phyloP scores from a whole-genome alignment of 108 stramenopile genomes.

The Skeletonema menzelii region DNA sequence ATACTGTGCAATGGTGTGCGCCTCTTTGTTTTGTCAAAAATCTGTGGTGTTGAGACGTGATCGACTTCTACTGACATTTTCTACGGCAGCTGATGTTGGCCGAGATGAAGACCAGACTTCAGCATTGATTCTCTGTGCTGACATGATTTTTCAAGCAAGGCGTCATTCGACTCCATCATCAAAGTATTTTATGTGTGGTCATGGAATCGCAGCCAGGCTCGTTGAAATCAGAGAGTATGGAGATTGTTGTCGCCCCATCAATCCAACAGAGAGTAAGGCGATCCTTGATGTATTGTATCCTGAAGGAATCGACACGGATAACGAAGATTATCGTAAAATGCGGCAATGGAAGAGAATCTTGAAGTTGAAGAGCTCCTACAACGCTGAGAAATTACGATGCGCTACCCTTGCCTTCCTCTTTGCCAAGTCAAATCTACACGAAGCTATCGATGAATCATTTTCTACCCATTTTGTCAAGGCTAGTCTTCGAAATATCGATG shows the following conservation, averaged over 20 bases:
- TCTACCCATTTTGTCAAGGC: constrained; percentile 33
- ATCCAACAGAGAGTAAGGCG: constrained; percentile 24
- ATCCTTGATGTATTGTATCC: constrained; percentile 39
- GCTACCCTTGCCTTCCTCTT: constrained; percentile 21
- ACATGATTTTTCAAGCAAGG: constrained; percentile 44
- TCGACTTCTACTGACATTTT: constrained; percentile 6
- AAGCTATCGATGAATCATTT: constrained; percentile 20
- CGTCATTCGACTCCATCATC: constrained; percentile 26
- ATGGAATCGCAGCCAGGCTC: constrained; percentile 19
- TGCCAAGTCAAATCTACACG: constrained; percentile 31
- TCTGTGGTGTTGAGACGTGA: constrained; percentile 30
- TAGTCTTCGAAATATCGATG: constrained; percentile 34
- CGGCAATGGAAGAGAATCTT: constrained; percentile 34
- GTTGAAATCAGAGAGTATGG: constrained; percentile 30
- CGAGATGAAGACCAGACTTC: constrained; percentile 34
- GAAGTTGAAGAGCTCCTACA: constrained; percentile 30
- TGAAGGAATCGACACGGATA: constrained; percentile 31
- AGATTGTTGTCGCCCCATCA: constrained; percentile 20
- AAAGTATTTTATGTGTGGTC: constrained; percentile 41
- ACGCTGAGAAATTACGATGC: constrained; percentile 20
- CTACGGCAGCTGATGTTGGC: neutral
- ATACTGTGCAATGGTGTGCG: constrained; percentile 39
- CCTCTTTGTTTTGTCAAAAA: constrained; percentile 38
- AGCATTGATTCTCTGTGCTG: constrained; percentile 34
- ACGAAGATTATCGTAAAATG: constrained; percentile 29